These are phyloP conservation scores for Fusarium irregulare DNA, from an alignment of 2,329 filamentous ascomycete genomes.

Conservation along the genomic window DNA sequence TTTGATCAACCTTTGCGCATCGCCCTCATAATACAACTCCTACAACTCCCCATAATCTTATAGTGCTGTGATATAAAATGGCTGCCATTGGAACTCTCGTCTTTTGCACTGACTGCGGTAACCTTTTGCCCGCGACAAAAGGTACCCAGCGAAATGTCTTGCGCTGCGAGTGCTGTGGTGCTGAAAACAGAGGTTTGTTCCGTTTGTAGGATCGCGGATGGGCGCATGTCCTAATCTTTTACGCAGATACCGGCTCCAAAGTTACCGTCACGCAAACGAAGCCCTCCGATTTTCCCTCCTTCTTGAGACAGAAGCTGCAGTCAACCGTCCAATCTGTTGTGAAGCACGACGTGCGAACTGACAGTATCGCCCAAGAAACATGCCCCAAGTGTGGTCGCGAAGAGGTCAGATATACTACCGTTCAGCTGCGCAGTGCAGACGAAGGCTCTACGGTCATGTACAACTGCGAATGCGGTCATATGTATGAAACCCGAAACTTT, in stretches of 20 bases:
- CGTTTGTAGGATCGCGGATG: not conserved
- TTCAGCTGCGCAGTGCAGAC: conserved; percentile 91
- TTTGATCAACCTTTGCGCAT: conserved; percentile 14
- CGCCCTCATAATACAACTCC: conserved; percentile 12
- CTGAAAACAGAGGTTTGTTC: conserved; percentile 80
- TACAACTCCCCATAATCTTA: not conserved
- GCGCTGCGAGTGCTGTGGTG: conserved; percentile 86
- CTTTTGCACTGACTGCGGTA: conserved; percentile 94
- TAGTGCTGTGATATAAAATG: conserved; percentile 64
- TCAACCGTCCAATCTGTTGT: conserved; percentile 88
- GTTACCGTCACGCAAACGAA: conserved; percentile 87
- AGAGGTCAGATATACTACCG: conserved; percentile 85
- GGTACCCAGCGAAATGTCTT: conserved; percentile 81
- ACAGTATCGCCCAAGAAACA: conserved; percentile 72
- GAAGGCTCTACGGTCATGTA: conserved; percentile 96
- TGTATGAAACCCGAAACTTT: conserved; percentile 60
- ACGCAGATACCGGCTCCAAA: conserved; percentile 77
- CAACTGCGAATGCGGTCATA: conserved; percentile 86
- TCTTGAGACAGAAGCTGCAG: conserved; percentile 82
- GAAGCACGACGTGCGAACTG: conserved; percentile 79
- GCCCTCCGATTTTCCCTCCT: conserved; percentile 87
- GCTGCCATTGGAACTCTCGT: conserved; percentile 89
- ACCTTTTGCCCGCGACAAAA: conserved; percentile 83
- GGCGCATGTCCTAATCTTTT: conserved; percentile 26
- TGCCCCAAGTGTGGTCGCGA: conserved; percentile 85